Percentiles rank a stretch among this genome's conserved stretches.
phyloP scores from a whole-genome alignment of 768 basidiomycete genomes.

The Serendipita sp. region DNA sequence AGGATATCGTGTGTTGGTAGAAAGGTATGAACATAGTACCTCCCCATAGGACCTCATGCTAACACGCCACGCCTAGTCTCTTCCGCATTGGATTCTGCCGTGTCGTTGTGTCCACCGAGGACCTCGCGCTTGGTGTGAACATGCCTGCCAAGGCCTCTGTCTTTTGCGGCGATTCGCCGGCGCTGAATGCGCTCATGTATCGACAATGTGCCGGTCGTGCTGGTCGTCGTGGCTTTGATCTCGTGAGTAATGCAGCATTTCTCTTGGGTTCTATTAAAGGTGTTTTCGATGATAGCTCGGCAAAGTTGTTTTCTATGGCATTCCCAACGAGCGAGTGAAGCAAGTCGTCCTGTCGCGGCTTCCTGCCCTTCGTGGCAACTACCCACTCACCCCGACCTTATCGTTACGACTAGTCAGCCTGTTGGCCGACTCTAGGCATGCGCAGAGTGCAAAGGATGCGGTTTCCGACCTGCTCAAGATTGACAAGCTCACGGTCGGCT shows the following conservation, averaged over 20 bases:
- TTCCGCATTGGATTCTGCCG: conserved; percentile 48
- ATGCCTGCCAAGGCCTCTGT: conserved; percentile 51
- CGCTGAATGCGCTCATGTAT: conserved; percentile 46
- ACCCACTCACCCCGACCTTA: conserved; percentile 53
- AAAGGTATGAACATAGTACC: conserved; percentile 26
- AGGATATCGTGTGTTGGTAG: conserved; percentile 38
- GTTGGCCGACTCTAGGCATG: conserved; percentile 40
- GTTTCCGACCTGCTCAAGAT: conserved; percentile 38
- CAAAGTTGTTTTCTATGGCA: conserved; percentile 57
- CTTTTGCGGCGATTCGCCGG: conserved; percentile 49
- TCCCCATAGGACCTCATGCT: not conserved
- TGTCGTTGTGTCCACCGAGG: conserved; percentile 53
- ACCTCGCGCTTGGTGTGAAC: conserved; percentile 60
- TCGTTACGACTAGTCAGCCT: conserved; percentile 49
- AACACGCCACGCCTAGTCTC: conserved; percentile 22
- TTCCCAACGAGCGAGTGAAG: conserved; percentile 46
- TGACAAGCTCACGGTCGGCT: conserved; percentile 42
- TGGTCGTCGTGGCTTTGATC: conserved; percentile 54
- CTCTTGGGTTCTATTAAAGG: not conserved
- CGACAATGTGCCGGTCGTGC: conserved; percentile 62
- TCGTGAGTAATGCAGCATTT: conserved; percentile 15
- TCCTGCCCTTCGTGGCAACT: conserved; percentile 44
- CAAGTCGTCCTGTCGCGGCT: conserved; percentile 47
- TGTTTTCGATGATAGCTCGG: conserved; percentile 24
- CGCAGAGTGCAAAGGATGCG: conserved; percentile 32